Evolutionary conservation across 2,329 filamentous ascomycete genomes (phyloP), one percentile per base, ranked within the genome.

Genomic region (Mollisia scopiformis): DNA sequence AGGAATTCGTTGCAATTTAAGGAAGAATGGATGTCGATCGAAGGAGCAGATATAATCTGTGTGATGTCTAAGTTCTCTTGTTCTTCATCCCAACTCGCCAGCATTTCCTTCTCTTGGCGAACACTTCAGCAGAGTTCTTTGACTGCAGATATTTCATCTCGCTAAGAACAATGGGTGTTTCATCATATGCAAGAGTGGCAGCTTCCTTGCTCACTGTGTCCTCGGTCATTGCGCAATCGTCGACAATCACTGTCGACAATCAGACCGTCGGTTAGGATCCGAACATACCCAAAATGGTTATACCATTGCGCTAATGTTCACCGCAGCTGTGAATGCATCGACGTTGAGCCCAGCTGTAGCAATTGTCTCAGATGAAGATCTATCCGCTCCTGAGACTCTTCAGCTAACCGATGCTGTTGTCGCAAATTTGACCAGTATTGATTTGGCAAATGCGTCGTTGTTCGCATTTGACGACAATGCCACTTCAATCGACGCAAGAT

Each of bases 371-470:
- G 56, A 43, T 19, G 31, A 11, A 47, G 58, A 54, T 4, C 23
- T 46, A 13, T 50, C 41, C 57, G 61, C 19, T 65, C 66, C 30
- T 7, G 66, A 68, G 51, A 57, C 35, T 27, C 14, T 64, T 39
- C 66, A 68, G 30, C 52, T 68, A 39, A 68, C 66, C 27, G 62
- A 68, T 21, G 58, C 35, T 11, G 61, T 65, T 13, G 62, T 68
- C 19, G 57, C 62, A 4, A 63, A 59, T 39, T 33, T 68, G 21
- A 57, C 62, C 8, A 41, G 27, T 46, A 43, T 63, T 16, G 56
- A 62, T 27, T 46, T 61, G 11, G 58, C 33, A 23, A 66, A 62
- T 41, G 35, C 52, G 31, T 56, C 62, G 2, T 43, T 63, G 2
- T 66, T 66, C 37, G 28, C 35, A 16, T 65, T 67, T 39, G 59